Percentiles rank a stretch among this genome's conserved stretches.
phyloP scores from a whole-genome alignment of 2,329 filamentous ascomycete species.

The Aspergillus spinulosporus region DNA sequence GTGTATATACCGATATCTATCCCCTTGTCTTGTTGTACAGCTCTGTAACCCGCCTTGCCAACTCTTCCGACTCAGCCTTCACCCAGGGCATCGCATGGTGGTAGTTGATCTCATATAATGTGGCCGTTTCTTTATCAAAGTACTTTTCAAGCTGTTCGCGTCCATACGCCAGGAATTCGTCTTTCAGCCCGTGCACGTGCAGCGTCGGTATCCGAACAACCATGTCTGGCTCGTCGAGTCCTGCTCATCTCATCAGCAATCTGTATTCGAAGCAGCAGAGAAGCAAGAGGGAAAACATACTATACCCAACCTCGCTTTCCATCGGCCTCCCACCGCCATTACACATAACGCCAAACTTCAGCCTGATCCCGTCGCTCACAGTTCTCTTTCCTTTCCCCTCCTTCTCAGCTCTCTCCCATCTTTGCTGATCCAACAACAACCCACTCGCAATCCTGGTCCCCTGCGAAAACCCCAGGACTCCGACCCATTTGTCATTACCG shows the following conservation, averaged over 20 bases:
- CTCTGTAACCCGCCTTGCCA: conserved; percentile 19
- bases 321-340: conserved; percentile 24
- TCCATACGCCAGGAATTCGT: conserved; percentile 20
- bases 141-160: conserved; percentile 19
- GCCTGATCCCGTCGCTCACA: not conserved
- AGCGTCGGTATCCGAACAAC: conserved; percentile 21
- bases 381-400: not conserved
- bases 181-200: conserved; percentile 26
- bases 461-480: conserved; percentile 27
- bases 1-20: not conserved
- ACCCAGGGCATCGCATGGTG: conserved; percentile 30
- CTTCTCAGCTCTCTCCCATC: conserved; percentile 9
- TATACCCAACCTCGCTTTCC: conserved; percentile 21
- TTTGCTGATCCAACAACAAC: conserved; percentile 25
- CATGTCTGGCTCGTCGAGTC: not conserved
- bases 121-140: conserved; percentile 15
- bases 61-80: conserved; percentile 19
- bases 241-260: not conserved
- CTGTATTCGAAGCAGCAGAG: not conserved
- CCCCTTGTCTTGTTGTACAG: conserved; percentile 14
- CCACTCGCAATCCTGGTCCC: conserved; percentile 22
- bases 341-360: conserved; percentile 24
- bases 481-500: conserved; percentile 22
- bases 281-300: conserved; percentile 13
- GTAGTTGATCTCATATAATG: conserved; percentile 25